phyloP scores from a whole-genome alignment of 306 rosid genomes.

The Lithocarpus polystachyus region DNA sequence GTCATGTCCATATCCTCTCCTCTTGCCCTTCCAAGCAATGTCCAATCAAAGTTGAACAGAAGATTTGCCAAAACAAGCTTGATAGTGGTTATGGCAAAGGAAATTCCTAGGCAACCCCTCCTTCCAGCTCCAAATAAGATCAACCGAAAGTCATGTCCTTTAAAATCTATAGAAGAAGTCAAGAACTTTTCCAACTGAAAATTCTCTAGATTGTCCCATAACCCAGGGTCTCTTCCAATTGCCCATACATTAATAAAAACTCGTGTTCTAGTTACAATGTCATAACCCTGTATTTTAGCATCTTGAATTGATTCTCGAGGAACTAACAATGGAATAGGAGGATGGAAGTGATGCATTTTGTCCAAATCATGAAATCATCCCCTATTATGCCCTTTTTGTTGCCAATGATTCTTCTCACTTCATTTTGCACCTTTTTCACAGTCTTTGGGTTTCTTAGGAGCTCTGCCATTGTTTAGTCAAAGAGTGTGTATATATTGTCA shows the following conservation, averaged over 20 bases:
- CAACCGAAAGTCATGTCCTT: constrained; percentile 29
- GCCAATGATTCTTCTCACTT: not conserved
- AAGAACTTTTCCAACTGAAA: constrained; percentile 44
- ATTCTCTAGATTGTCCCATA: constrained; percentile 33
- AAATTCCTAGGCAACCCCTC: too few species aligned
- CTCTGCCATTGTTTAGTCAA: constrained; percentile 51
- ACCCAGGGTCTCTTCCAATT: constrained; percentile 30
- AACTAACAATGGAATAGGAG: too few species aligned
- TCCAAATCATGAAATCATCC: too few species aligned
- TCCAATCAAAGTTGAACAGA: too few species aligned
- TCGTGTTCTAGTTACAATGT: constrained; percentile 8
- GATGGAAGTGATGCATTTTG: too few species aligned
- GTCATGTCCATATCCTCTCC: too few species aligned
- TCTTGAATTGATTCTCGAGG: too few species aligned
- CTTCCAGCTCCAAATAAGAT: not conserved
- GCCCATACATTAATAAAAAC: constrained; percentile 30
- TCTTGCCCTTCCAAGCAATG: too few species aligned
- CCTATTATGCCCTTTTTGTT: too few species aligned
- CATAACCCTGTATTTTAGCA: not conserved
- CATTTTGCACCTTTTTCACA: constrained; percentile 35
- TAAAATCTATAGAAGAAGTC: constrained; percentile 24
- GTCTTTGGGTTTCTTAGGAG: constrained; percentile 33
- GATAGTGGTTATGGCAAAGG: too few species aligned
- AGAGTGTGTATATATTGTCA: constrained; percentile 26
- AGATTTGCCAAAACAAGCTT: too few species aligned